These are phyloP conservation scores for Pinus albicaulis DNA, from an alignment of 75 land plant genomes.

Conservation along the genomic window DNA sequence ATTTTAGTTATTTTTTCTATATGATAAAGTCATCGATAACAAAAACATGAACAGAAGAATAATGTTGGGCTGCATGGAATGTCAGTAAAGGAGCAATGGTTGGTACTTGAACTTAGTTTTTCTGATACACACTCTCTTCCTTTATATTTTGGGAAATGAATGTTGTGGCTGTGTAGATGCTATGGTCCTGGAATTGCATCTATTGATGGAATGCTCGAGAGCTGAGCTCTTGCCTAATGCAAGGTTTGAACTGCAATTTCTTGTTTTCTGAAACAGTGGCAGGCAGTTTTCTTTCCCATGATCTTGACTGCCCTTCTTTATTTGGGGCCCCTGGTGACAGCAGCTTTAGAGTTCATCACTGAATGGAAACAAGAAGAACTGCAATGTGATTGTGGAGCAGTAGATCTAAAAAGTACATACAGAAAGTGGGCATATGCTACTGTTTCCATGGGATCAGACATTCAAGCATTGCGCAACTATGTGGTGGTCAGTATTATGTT, in stretches of 20 bases:
- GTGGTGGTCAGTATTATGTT: constrained; percentile 70
- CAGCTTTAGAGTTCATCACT: constrained; percentile 19
- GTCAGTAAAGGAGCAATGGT: constrained; percentile 2
- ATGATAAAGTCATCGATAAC: background rate
- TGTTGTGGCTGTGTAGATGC: constrained; percentile 3
- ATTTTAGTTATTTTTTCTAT: background rate
- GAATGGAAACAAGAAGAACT: constrained; percentile 21
- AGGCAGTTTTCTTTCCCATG: constrained; percentile 75
- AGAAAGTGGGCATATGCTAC: constrained; percentile 4
- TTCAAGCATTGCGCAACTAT: constrained; percentile 79
- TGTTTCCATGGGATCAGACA: constrained; percentile 20
- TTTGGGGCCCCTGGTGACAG: constrained; percentile 70
- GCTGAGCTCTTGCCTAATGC: background rate
- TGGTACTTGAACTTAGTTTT: background rate
- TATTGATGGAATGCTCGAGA: constrained; percentile 4
- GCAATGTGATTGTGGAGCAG: constrained; percentile 6
- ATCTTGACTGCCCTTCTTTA: constrained; percentile 76
- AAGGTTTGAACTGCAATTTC: background rate
- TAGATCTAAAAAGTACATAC: constrained; percentile 5
- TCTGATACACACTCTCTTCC: background rate
- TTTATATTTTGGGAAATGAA: background rate
- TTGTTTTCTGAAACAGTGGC: constrained; percentile 68
- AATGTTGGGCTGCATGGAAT: constrained; percentile 18
- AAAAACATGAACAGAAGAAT: constrained; percentile 2
- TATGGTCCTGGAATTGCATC: background rate